phyloP scores from a whole-genome alignment of 768 basidiomycete species.

The Rubroboletus satanas region DNA sequence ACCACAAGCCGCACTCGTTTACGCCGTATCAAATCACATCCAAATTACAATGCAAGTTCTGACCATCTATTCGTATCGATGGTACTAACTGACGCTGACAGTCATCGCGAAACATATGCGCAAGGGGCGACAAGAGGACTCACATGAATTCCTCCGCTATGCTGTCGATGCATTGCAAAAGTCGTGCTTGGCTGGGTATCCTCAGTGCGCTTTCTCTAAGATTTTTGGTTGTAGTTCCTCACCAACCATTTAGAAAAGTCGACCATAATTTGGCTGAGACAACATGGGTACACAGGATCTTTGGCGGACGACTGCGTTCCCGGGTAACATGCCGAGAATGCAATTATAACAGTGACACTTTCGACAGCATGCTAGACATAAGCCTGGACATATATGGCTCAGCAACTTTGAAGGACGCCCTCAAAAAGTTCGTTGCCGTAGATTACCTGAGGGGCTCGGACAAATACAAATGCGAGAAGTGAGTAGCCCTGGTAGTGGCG shows the following conservation, averaged over 20 bases:
- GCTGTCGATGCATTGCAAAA: slow-evolving; percentile 89
- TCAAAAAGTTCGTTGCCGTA: slow-evolving; percentile 74
- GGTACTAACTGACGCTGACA: slow-evolving; percentile 30
- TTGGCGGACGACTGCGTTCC: slow-evolving; percentile 89
- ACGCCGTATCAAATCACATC: slow-evolving; percentile 62
- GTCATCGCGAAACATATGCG: slow-evolving; percentile 91
- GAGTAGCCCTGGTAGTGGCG: slow-evolving; percentile 30
- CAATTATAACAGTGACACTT: slow-evolving; percentile 88
- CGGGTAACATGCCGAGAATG: slow-evolving; percentile 85
- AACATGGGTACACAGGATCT: slow-evolving; percentile 92
- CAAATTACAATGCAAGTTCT: slow-evolving; percentile 62
- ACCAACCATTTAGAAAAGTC: slow-evolving; percentile 49
- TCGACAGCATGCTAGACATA: slow-evolving; percentile 91
- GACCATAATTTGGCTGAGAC: slow-evolving; percentile 73
- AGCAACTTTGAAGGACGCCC: slow-evolving; percentile 61
- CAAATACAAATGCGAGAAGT: slow-evolving; percentile 99
- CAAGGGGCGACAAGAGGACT: slow-evolving; percentile 91
- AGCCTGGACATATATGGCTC: slow-evolving; percentile 81
- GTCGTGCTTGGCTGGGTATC: slow-evolving; percentile 66
- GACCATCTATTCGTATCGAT: neutral
- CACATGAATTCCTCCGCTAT: slow-evolving; percentile 96
- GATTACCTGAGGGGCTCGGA: slow-evolving; percentile 86
- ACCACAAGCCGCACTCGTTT: slow-evolving; percentile 47
- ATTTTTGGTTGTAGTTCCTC: slow-evolving; percentile 1
- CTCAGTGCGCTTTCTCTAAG: slow-evolving; percentile 50